Conservation (phyloP, 352 stramenopile species). For the Phytophthora hybrid region DNA sequence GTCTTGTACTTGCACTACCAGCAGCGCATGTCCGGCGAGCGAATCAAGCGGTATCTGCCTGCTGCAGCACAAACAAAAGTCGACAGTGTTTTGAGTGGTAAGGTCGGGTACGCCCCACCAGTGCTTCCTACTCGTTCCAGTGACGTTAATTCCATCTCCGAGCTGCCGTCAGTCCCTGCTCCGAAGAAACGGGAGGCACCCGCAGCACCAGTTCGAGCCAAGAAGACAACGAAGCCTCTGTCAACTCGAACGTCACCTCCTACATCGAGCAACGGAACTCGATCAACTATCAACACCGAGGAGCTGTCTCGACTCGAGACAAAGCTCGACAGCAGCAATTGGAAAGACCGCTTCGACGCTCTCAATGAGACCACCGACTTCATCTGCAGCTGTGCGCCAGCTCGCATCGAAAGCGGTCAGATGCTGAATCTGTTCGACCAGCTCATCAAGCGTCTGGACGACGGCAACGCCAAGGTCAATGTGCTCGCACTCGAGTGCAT, state of each 20-base stretch:
- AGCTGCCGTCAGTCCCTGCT: background rate
- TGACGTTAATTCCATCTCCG: slow-evolving; percentile 1
- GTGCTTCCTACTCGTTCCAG: slow-evolving; percentile 11
- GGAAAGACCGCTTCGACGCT: slow-evolving; percentile 81
- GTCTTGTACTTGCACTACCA: slow-evolving; percentile 58
- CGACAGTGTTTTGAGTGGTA: slow-evolving; percentile 51
- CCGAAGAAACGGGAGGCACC: slow-evolving; percentile 16
- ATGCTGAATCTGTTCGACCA: slow-evolving; percentile 72
- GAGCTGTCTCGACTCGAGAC: slow-evolving; percentile 50
- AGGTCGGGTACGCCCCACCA: slow-evolving; percentile 31
- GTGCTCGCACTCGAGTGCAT: slow-evolving; percentile 69
- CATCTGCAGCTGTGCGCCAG: slow-evolving; percentile 29
- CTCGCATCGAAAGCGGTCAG: slow-evolving; percentile 45
- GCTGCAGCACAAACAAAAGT: slow-evolving; percentile 53
- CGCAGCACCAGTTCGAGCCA: slow-evolving; percentile 2
- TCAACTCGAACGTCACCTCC: slow-evolving; percentile 23
- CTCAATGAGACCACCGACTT: slow-evolving; percentile 54
- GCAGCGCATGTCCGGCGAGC: slow-evolving; percentile 46
- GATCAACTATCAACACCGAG: slow-evolving; percentile 48
- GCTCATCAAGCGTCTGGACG: slow-evolving; percentile 74
- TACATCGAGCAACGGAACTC: slow-evolving; percentile 28
- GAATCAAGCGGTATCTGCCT: slow-evolving; percentile 68
- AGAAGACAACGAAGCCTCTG: slow-evolving; percentile 20
- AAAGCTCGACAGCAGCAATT: slow-evolving; percentile 76
- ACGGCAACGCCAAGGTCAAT: slow-evolving; percentile 84